Conservation (phyloP, 768 basidiomycete species). For the Cyclocybe aegerita region DNA sequence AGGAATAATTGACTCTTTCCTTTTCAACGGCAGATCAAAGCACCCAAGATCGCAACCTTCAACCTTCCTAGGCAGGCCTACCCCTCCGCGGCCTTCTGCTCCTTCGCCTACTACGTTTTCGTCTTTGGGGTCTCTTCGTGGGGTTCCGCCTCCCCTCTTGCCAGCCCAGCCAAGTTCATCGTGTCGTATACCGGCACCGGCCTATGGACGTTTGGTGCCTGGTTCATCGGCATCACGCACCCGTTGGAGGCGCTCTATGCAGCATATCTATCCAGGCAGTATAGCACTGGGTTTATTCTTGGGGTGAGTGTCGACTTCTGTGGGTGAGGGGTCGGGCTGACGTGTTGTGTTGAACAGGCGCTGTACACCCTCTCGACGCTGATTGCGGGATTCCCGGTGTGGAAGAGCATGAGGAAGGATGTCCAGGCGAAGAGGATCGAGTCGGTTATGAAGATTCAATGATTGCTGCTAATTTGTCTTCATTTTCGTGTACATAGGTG, state of each 20-base stretch:
- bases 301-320: constrained; percentile 27
- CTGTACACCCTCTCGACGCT: constrained; percentile 54
- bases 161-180: constrained; percentile 31
- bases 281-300: constrained; percentile 43
- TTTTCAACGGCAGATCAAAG: constrained; percentile 45
- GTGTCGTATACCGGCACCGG: constrained; percentile 28
- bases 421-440: constrained; percentile 72
- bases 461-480: constrained; percentile 4
- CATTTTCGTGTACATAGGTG: not conserved
- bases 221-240: constrained; percentile 37
- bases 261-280: constrained; percentile 44
- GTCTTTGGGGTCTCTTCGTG: constrained; percentile 23
- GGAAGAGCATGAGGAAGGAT: constrained; percentile 50
- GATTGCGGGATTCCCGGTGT: constrained; percentile 54
- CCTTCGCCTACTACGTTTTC: constrained; percentile 33
- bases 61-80: constrained; percentile 33
- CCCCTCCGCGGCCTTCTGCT: constrained; percentile 16
- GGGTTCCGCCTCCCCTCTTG: constrained; percentile 26
- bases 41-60: constrained; percentile 63
- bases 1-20: not conserved
- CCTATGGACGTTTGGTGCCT: constrained; percentile 30
- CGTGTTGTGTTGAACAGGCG: constrained; percentile 31
- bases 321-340: no score
- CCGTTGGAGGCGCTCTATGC: constrained; percentile 48
- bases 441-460: constrained; percentile 77